Evolutionary conservation across 768 basidiomycete species (phyloP).

Genomic region (Suillus discolor): DNA sequence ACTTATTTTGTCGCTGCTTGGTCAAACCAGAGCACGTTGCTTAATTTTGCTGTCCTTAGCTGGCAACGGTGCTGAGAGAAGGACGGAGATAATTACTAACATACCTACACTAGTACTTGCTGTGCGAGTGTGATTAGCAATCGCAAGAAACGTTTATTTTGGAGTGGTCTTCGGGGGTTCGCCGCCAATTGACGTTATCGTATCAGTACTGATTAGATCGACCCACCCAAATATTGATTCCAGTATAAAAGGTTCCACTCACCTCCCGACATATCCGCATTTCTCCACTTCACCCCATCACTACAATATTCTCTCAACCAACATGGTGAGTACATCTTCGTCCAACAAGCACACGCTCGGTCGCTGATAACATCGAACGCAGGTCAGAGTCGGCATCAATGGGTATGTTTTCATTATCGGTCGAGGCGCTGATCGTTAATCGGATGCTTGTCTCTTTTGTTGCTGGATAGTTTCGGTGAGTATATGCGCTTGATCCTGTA

Average conservation of each 20-base stretch:
- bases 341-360: not conserved
- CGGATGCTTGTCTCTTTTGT: conserved; percentile 4
- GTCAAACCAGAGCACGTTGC: conserved; percentile 14
- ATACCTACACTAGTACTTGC: not conserved
- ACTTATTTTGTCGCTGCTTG: not conserved
- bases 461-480: conserved; percentile 71
- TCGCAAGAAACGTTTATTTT: not conserved
- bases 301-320: conserved; percentile 10
- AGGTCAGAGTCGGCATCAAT: conserved; percentile 95
- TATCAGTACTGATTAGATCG: conserved; percentile 6
- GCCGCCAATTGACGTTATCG: not conserved
- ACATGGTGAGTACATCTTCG: conserved; percentile 26
- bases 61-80: not conserved
- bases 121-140: not conserved
- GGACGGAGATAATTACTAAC: not conserved
- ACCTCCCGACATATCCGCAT: conserved; percentile 2
- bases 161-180: not conserved
- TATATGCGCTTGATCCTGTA: not conserved
- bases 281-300: conserved; percentile 13
- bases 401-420: conserved; percentile 57
- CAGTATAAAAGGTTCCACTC: conserved; percentile 27
- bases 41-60: not conserved
- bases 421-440: conserved; percentile 17
- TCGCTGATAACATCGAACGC: conserved; percentile 15
- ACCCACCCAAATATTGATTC: conserved; percentile 3